Conservation (phyloP, 768 basidiomycete genomes). For the Ephemerocybe angulata region DNA sequence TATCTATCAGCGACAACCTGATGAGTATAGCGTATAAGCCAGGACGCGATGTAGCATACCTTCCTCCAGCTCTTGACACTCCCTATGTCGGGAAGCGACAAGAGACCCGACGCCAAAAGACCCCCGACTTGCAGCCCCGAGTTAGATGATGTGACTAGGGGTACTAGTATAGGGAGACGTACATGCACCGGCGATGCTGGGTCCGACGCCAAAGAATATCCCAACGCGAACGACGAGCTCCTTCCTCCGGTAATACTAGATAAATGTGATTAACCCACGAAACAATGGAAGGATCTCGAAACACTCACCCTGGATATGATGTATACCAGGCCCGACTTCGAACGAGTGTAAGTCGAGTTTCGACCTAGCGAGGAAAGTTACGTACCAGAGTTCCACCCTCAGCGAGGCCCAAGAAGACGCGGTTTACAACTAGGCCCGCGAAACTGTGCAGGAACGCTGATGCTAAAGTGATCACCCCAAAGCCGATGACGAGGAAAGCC, state of each 20-base stretch:
- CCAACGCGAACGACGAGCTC: conserved; percentile 31
- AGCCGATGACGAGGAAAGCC: conserved; percentile 34
- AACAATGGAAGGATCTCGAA: too few relatives aligned
- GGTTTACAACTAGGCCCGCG: conserved; percentile 29
- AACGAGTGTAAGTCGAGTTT: too few relatives aligned
- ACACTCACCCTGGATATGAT: conserved; percentile 31
- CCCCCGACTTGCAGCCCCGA: too few relatives aligned
- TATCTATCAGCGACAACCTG: too few relatives aligned
- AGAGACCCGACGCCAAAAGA: conserved; percentile 35
- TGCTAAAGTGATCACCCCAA: conserved; percentile 35
- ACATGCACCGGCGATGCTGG: conserved; percentile 32
- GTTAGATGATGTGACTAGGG: too few relatives aligned
- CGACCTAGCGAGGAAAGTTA: too few relatives aligned
- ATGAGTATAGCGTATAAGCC: neutral
- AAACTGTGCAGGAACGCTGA: conserved; percentile 37
- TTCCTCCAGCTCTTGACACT: conserved; percentile 32
- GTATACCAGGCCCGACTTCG: conserved; percentile 38
- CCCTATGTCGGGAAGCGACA: conserved; percentile 30
- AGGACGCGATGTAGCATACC: conserved; percentile 16
- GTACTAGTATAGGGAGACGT: too few relatives aligned
- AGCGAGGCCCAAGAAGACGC: conserved; percentile 40
- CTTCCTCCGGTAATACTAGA: conserved; percentile 32
- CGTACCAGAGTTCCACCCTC: conserved; percentile 42
- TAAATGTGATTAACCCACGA: too few relatives aligned
- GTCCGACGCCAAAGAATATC: conserved; percentile 31